phyloP scores from a whole-genome alignment of 805 yeast genomes.

The Cyberlindnera subsufficiens region DNA sequence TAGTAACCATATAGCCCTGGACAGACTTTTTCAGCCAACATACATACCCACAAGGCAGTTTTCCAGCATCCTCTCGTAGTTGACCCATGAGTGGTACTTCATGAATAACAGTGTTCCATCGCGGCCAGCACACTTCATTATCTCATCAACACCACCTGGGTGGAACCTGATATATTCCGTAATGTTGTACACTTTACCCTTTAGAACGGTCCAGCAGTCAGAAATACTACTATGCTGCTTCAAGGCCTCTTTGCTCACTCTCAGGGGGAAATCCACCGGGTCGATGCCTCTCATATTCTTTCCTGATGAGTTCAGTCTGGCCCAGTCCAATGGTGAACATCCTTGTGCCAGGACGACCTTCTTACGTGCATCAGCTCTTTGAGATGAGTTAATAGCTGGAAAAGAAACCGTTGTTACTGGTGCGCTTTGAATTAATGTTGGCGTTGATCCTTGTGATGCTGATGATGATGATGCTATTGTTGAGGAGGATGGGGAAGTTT shows the following conservation, averaged over 20 bases:
- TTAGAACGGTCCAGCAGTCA: constrained; percentile 84
- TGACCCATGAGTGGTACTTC: constrained; percentile 77
- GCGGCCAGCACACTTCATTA: constrained; percentile 73
- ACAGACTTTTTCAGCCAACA: constrained; percentile 7
- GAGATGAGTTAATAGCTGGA: constrained; percentile 14
- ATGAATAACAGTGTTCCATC: constrained; percentile 78
- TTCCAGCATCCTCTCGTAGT: constrained; percentile 73
- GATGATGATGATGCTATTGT: no score
- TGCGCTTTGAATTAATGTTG: not conserved
- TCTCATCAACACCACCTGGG: constrained; percentile 85
- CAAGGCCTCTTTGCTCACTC: constrained; percentile 53
- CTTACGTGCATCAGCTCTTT: constrained; percentile 18
- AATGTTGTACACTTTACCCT: constrained; percentile 80
- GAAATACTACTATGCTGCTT: constrained; percentile 47
- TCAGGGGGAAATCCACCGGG: constrained; percentile 48
- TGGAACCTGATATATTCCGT: constrained; percentile 80
- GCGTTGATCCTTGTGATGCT: not conserved
- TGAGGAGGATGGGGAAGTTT: not conserved
- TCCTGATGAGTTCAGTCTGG: constrained; percentile 43
- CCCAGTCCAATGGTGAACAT: constrained; percentile 88
- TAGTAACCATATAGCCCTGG: not conserved
- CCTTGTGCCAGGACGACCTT: constrained; percentile 73
- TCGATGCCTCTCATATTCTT: constrained; percentile 48
- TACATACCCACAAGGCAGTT: constrained; percentile 66
- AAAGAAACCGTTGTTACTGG: constrained; percentile 3